Evolutionary conservation across 75 land plant species (phyloP).

Genomic region (Selaginella tamariscina): DNA sequence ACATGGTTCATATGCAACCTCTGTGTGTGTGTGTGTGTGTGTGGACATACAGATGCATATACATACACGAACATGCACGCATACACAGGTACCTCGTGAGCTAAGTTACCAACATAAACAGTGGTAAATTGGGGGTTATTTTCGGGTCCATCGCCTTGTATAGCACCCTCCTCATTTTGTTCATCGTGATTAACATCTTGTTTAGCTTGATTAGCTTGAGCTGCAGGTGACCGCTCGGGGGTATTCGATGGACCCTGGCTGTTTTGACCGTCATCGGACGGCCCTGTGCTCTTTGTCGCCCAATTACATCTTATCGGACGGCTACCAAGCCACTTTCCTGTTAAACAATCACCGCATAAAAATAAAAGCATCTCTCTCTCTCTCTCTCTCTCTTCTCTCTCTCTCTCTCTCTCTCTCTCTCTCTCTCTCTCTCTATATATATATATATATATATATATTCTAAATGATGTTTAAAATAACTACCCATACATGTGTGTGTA

Average conservation of each 20-base stretch:
- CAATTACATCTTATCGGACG: slow-evolving; percentile 93
- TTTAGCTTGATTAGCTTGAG: not conserved
- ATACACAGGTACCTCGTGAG: slow-evolving; percentile 97
- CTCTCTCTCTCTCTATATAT: too few species aligned
- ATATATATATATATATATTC: too few species aligned
- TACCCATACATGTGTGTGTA: too few species aligned
- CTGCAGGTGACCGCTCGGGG: not conserved
- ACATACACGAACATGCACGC: too few species aligned
- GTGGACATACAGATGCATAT: too few species aligned
- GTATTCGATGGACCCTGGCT: not conserved
- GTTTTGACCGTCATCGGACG: slow-evolving; percentile 31
- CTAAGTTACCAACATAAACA: slow-evolving; percentile 96
- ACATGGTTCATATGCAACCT: too few species aligned
- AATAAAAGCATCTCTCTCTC: slow-evolving; percentile 1
- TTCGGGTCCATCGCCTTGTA: slow-evolving; percentile 59
- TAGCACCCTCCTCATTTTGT: slow-evolving; percentile 48
- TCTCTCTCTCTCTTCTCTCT: not conserved
- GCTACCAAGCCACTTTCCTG: slow-evolving; percentile 91
- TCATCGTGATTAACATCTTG: slow-evolving; percentile 19
- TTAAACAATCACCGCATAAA: not conserved
- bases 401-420: too few species aligned
- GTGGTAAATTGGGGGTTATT: slow-evolving; percentile 89
- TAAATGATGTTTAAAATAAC: too few species aligned
- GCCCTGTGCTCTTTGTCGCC: slow-evolving; percentile 71
- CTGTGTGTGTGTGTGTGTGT: too few species aligned